Percentiles rank a stretch among this genome's conserved stretches.
phyloP scores from a whole-genome alignment of 768 basidiomycete species.

The Podaxis sp. region DNA sequence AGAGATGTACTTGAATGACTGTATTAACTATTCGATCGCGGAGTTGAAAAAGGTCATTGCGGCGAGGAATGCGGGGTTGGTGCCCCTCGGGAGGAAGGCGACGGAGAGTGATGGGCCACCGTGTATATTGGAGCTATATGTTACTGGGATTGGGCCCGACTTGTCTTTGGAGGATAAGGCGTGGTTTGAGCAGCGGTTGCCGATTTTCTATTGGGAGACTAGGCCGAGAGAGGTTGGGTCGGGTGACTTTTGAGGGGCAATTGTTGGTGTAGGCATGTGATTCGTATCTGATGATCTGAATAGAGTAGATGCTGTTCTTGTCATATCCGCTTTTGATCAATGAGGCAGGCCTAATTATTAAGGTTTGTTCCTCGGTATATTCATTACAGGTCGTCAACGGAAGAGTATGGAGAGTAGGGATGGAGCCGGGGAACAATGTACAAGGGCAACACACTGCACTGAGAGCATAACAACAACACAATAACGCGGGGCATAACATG shows the following conservation, averaged over 20 bases:
- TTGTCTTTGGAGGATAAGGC: slow-evolving; percentile 8
- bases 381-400: background rate
- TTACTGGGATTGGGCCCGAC: slow-evolving; percentile 12
- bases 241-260: background rate
- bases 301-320: background rate
- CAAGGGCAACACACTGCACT: background rate
- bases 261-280: background rate
- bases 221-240: background rate
- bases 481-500: background rate
- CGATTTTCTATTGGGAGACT: slow-evolving; percentile 12
- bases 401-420: no score
- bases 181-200: slow-evolving; percentile 14
- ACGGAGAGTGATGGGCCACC: slow-evolving; percentile 5
- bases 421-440: background rate
- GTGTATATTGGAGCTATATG: slow-evolving; percentile 14
- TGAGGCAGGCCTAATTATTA: background rate
- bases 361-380: background rate
- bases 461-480: background rate
- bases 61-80: slow-evolving; percentile 13
- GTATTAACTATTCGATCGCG: slow-evolving; percentile 14
- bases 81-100: slow-evolving; percentile 1
- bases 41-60: slow-evolving; percentile 14
- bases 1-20: slow-evolving; percentile 17
- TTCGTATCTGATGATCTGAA: background rate
- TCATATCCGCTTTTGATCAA: background rate